Conservation (phyloP, 352 stramenopile species). For the Peronospora belbahrii region DNA sequence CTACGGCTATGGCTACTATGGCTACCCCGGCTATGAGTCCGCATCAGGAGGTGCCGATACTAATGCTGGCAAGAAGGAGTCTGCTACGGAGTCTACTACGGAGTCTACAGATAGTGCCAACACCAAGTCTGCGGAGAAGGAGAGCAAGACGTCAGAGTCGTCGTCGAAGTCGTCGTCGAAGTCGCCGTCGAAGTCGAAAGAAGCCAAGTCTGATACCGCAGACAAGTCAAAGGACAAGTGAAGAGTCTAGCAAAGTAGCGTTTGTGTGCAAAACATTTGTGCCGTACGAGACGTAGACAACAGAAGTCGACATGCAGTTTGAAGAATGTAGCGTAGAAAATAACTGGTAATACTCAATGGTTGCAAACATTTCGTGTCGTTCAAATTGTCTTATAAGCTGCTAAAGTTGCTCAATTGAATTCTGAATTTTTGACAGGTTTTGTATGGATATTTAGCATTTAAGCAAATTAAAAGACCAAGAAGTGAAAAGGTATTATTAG, state of each 20-base stretch:
- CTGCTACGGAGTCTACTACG: background rate
- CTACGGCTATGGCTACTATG: constrained; percentile 2
- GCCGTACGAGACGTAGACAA: background rate
- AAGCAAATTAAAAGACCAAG: too few relatives aligned
- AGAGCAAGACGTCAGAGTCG: background rate
- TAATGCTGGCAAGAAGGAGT: background rate
- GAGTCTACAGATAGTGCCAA: background rate
- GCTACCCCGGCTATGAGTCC: constrained; percentile 5
- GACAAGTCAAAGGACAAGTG: constrained; percentile 8
- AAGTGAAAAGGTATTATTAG: too few relatives aligned
- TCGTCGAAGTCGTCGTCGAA: background rate
- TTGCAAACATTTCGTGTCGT: too few relatives aligned
- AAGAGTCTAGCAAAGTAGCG: background rate
- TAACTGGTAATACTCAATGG: background rate
- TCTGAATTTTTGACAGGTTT: too few relatives aligned
- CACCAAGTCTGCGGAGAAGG: background rate
- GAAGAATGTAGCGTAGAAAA: background rate
- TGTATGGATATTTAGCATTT: too few relatives aligned
- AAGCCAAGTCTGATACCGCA: constrained; percentile 2
- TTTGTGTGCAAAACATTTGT: background rate
- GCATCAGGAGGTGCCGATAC: background rate
- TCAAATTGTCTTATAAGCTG: too few relatives aligned
- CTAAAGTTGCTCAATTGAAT: too few relatives aligned
- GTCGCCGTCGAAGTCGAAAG: background rate
- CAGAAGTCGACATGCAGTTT: background rate